A percentile compares a stretch with the other conserved stretches of the same genome.
phyloP scores from a whole-genome alignment of 345 rosid genomes.

The Salix dunnii region DNA sequence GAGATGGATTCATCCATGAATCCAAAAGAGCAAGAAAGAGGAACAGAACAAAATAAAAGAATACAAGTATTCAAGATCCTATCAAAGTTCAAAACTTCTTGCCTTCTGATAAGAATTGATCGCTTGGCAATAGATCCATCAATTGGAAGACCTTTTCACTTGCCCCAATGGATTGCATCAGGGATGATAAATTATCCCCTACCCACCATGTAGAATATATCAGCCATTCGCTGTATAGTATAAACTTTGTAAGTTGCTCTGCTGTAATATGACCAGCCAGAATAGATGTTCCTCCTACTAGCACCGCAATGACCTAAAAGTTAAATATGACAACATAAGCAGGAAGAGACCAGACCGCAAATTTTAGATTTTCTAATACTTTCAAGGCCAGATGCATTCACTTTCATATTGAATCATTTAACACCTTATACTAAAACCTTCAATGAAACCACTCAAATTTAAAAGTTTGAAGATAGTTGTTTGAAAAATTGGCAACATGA shows the following conservation, averaged over 20 bases:
- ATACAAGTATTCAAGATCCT: not conserved
- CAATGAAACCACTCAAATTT: not conserved
- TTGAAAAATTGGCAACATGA: not conserved
- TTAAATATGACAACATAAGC: conserved; percentile 11
- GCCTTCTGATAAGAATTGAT: conserved; percentile 75
- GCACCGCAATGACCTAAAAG: conserved; percentile 77
- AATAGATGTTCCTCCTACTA: conserved; percentile 85
- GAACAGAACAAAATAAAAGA: conserved; percentile 1
- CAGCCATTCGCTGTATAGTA: conserved; percentile 95
- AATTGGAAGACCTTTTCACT: conserved; percentile 97
- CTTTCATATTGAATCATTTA: not conserved
- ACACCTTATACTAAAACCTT: not conserved
- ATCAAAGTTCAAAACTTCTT: conserved; percentile 28
- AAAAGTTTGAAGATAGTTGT: not conserved
- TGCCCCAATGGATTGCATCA: conserved; percentile 98
- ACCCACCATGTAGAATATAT: conserved; percentile 97
- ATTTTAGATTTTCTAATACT: not conserved
- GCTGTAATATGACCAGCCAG: conserved; percentile 81
- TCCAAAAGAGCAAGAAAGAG: not conserved
- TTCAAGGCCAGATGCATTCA: not conserved
- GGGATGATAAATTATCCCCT: conserved; percentile 80
- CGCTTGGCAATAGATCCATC: conserved; percentile 90
- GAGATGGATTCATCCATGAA: not conserved
- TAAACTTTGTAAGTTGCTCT: conserved; percentile 89
- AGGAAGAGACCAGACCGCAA: not conserved